phyloP scores from a whole-genome alignment of 73 alveolate species.

The Effrenium voratum region DNA sequence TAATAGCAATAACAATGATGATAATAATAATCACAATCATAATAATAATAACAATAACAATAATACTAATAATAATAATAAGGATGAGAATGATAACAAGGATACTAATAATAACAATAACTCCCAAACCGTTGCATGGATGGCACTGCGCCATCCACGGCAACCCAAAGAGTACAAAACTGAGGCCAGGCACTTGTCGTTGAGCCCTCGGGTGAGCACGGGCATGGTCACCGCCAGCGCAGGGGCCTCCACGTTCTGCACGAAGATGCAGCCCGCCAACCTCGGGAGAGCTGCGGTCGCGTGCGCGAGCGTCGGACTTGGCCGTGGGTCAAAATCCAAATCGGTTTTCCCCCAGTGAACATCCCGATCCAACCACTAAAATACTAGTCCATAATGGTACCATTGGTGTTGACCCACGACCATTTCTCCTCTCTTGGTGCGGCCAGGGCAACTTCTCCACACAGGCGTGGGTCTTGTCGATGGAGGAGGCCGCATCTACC shows the following conservation, averaged over 20 bases:
- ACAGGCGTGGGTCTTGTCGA: constrained; percentile 84
- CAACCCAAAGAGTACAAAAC: no score
- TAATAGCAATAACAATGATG: no score
- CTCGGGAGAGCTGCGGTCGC: background rate
- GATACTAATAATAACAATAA: no score
- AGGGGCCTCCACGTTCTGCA: constrained; percentile 91
- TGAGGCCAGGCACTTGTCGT: constrained; percentile 63
- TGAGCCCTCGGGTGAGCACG: constrained; percentile 83
- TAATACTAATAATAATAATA: no score
- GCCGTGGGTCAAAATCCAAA: background rate
- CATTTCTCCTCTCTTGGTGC: background rate
- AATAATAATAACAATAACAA: no score
- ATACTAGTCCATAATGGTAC: background rate
- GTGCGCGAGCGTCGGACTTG: background rate
- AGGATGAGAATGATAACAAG: no score
- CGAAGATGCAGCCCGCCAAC: constrained; percentile 89
- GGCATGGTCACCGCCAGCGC: constrained; percentile 92
- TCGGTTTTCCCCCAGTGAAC: background rate
- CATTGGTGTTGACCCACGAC: background rate
- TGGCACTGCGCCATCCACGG: no score
- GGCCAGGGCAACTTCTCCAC: constrained; percentile 42
- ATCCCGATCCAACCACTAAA: background rate
- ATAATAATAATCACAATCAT: no score
- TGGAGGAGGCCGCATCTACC: constrained; percentile 88
- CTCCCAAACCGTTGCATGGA: background rate